Evolutionary conservation across 306 rosid genomes (phyloP).

Genomic region (Coriaria nepalensis): DNA sequence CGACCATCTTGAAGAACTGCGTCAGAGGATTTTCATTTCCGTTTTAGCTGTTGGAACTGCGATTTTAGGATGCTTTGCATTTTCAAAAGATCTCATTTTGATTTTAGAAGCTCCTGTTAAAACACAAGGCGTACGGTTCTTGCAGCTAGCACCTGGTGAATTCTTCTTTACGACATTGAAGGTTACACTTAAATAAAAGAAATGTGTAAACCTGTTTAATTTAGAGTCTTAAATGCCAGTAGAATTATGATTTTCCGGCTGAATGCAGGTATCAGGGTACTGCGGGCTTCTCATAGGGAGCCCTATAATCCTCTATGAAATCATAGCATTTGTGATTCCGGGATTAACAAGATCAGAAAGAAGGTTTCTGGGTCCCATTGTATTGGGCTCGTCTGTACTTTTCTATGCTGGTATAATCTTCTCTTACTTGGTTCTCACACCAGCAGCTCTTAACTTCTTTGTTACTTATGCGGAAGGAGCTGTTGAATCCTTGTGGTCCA

Average conservation of each 20-base stretch:
- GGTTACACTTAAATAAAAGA: slow-evolving; percentile 31
- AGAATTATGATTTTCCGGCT: slow-evolving; percentile 11
- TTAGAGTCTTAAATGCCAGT: background rate
- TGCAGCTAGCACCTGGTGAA: slow-evolving; percentile 96
- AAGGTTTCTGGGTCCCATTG: slow-evolving; percentile 83
- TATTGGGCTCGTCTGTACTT: slow-evolving; percentile 82
- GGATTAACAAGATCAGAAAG: slow-evolving; percentile 79
- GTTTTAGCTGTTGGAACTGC: slow-evolving; percentile 74
- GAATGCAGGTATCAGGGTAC: slow-evolving; percentile 84
- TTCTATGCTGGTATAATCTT: slow-evolving; percentile 81
- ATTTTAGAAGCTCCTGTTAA: slow-evolving; percentile 90
- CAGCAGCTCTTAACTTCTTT: slow-evolving; percentile 88
- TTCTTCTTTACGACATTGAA: slow-evolving; percentile 86
- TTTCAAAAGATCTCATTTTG: slow-evolving; percentile 60
- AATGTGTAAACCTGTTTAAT: background rate
- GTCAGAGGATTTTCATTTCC: slow-evolving; percentile 76
- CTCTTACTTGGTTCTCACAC: slow-evolving; percentile 71
- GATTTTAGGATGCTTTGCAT: slow-evolving; percentile 77
- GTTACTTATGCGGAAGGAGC: slow-evolving; percentile 83
- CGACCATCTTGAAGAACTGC: slow-evolving; percentile 97
- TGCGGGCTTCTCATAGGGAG: slow-evolving; percentile 91
- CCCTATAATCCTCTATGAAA: slow-evolving; percentile 83
- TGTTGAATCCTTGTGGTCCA: slow-evolving; percentile 95
- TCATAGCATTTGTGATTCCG: slow-evolving; percentile 84
- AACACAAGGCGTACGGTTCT: slow-evolving; percentile 72